Percentiles rank a stretch among this genome's conserved stretches.
Evolutionary conservation across 352 stramenopile species (phyloP).

Genomic region (Pythium rishiriense): DNA sequence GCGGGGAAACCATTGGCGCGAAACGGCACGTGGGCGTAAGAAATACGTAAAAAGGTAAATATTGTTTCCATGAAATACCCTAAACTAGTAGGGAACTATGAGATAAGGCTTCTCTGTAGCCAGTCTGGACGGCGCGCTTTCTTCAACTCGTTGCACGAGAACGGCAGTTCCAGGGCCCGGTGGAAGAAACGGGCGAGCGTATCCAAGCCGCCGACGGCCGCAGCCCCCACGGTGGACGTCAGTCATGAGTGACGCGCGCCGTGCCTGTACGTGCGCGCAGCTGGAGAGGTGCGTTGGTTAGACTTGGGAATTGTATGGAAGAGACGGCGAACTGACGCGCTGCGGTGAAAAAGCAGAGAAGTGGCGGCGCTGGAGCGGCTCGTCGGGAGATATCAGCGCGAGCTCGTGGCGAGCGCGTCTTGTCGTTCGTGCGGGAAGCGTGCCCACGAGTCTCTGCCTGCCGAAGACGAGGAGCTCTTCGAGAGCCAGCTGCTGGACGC

Average conservation of each 20-base stretch:
- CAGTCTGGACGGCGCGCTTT: background rate
- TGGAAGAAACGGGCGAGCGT: slow-evolving; percentile 7
- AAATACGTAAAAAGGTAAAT: slow-evolving; percentile 16
- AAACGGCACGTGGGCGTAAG: slow-evolving; percentile 7
- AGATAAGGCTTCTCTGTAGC: slow-evolving; percentile 9
- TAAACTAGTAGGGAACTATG: slow-evolving; percentile 3
- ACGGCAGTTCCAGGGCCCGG: background rate
- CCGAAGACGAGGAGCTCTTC: slow-evolving; percentile 53
- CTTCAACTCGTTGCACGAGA: slow-evolving; percentile 7
- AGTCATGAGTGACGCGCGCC: background rate
- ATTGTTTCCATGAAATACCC: background rate
- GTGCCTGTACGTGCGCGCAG: slow-evolving; percentile 2
- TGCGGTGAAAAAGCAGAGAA: slow-evolving; percentile 35
- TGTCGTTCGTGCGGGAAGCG: slow-evolving; percentile 7
- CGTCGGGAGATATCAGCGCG: slow-evolving; percentile 61
- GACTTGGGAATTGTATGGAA: background rate
- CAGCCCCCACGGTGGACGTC: too few relatives aligned
- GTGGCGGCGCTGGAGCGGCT: slow-evolving; percentile 56
- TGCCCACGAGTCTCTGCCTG: background rate
- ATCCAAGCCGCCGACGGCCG: background rate
- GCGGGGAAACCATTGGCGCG: slow-evolving; percentile 22
- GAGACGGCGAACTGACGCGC: background rate
- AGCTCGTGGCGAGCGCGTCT: slow-evolving; percentile 27
- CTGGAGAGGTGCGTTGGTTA: background rate
- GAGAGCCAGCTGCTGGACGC: slow-evolving; percentile 53